Percentiles rank a stretch among this genome's conserved stretches.
These are phyloP conservation scores for Metschnikowia kunwiensis DNA, from an alignment of 805 yeast species.

Conservation along the genomic window DNA sequence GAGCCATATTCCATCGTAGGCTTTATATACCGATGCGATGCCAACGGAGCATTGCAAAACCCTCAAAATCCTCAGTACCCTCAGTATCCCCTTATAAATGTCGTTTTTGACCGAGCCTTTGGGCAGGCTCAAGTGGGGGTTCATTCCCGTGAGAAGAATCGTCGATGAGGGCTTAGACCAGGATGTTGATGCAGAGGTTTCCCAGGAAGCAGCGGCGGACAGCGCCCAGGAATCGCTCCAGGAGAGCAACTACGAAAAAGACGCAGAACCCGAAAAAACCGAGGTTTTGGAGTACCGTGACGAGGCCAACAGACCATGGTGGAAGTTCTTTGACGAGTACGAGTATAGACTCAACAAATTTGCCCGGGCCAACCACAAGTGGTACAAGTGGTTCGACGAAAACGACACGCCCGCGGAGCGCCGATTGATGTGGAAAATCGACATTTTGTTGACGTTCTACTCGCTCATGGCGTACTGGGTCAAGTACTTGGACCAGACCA, in stretches of 20 bases:
- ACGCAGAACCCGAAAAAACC: neutral
- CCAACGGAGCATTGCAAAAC: too few relatives aligned
- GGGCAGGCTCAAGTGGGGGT: constrained; percentile 31
- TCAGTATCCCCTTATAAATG: too few relatives aligned
- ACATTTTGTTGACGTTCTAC: constrained; percentile 25
- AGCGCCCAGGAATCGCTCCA: constrained; percentile 13
- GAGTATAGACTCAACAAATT: constrained; percentile 25
- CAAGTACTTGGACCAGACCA: constrained; percentile 24
- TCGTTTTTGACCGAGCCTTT: constrained; percentile 14
- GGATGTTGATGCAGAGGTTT: neutral
- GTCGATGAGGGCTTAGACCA: constrained; percentile 28
- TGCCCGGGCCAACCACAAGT: constrained; percentile 19
- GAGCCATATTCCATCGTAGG: too few relatives aligned
- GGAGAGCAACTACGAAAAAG: constrained; percentile 12
- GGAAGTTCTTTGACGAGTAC: constrained; percentile 41
- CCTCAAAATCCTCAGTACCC: too few relatives aligned
- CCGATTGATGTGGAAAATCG: constrained; percentile 29
- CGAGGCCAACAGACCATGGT: constrained; percentile 52
- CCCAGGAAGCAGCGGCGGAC: neutral
- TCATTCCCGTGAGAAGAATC: constrained; percentile 32
- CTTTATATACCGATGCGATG: too few relatives aligned
- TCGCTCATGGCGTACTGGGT: constrained; percentile 35
- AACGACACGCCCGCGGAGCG: constrained; percentile 29
- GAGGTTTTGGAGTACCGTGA: constrained; percentile 44
- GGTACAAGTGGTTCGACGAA: constrained; percentile 31